Evolutionary conservation across 768 basidiomycete species (phyloP).

Genomic region (Peribolospora baueri): DNA sequence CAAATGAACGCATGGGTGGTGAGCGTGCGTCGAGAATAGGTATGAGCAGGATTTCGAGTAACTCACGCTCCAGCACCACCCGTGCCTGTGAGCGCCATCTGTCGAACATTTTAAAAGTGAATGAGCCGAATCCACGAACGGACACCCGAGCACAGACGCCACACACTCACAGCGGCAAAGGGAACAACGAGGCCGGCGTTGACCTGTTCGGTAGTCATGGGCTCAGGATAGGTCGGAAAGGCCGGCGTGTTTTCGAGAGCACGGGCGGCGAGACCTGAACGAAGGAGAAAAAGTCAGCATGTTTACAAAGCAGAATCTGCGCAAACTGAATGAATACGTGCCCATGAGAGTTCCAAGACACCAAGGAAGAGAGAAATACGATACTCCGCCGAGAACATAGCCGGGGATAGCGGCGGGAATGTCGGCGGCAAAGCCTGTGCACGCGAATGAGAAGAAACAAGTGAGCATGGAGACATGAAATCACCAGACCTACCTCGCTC

Average conservation of each 20-base stretch:
- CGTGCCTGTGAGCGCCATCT: background rate
- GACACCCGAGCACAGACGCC: too few relatives aligned
- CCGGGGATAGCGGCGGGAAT: background rate
- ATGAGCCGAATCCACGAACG: too few relatives aligned
- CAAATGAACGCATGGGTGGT: background rate
- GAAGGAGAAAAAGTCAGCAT: too few relatives aligned
- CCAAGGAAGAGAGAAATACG: slow-evolving; percentile 21
- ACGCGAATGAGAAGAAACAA: slow-evolving; percentile 23
- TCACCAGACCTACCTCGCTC: too few relatives aligned
- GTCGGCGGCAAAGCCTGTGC: slow-evolving; percentile 29
- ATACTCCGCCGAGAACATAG: background rate
- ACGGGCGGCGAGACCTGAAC: background rate
- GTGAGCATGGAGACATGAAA: slow-evolving; percentile 17
- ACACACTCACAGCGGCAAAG: background rate
- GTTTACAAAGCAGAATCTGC: too few relatives aligned
- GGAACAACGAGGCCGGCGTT: slow-evolving; percentile 2
- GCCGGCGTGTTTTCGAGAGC: slow-evolving; percentile 4
- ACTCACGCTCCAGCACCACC: background rate
- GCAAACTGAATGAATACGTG: too few relatives aligned
- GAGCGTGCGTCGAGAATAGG: background rate
- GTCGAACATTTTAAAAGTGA: too few relatives aligned
- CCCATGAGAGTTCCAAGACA: slow-evolving; percentile 24
- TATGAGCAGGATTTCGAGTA: too few relatives aligned
- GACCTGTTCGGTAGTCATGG: slow-evolving; percentile 2
- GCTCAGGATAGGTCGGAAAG: slow-evolving; percentile 5